A percentile compares a stretch with the other conserved stretches of the same genome.
Evolutionary conservation across 768 basidiomycete genomes (phyloP).

Genomic region (Hericium coralloides): DNA sequence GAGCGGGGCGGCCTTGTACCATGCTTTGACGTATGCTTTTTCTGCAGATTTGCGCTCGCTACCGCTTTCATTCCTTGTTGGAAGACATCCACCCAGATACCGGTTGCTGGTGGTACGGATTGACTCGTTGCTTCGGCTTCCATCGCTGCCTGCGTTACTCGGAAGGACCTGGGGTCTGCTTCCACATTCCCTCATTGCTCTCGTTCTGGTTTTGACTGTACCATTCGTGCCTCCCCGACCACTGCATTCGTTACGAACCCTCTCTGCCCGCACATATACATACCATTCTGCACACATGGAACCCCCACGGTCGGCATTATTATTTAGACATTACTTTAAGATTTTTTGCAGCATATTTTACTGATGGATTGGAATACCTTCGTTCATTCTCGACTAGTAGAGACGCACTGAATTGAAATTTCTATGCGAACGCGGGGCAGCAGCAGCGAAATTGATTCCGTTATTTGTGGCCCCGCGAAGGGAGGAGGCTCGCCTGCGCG

Average conservation of each 20-base stretch:
- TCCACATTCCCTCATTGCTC: slow-evolving; percentile 7
- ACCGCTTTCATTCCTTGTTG: neutral
- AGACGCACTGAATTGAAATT: too few species aligned
- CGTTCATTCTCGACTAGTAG: neutral
- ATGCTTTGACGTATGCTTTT: neutral
- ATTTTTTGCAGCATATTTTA: neutral
- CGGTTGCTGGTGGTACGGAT: neutral
- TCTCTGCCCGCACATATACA: slow-evolving; percentile 12
- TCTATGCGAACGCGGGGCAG: neutral
- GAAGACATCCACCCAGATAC: neutral
- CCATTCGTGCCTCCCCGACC: neutral
- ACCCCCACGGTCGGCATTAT: slow-evolving; percentile 6
- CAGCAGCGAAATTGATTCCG: neutral
- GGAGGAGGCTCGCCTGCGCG: slow-evolving; percentile 7
- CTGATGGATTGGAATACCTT: neutral
- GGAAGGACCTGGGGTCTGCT: neutral
- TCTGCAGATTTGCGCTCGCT: neutral
- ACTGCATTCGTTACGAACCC: neutral
- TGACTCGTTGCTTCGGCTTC: neutral
- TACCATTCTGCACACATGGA: slow-evolving; percentile 13
- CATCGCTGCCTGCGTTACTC: neutral
- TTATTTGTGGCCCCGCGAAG: slow-evolving; percentile 1
- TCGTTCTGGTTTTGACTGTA: slow-evolving; percentile 4
- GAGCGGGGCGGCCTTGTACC: neutral
- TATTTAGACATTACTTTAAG: slow-evolving; percentile 8